Percentiles rank a stretch among this genome's conserved stretches.
Evolutionary conservation across 768 basidiomycete species (phyloP).

Genomic region (Phlebiopsis gigantea): DNA sequence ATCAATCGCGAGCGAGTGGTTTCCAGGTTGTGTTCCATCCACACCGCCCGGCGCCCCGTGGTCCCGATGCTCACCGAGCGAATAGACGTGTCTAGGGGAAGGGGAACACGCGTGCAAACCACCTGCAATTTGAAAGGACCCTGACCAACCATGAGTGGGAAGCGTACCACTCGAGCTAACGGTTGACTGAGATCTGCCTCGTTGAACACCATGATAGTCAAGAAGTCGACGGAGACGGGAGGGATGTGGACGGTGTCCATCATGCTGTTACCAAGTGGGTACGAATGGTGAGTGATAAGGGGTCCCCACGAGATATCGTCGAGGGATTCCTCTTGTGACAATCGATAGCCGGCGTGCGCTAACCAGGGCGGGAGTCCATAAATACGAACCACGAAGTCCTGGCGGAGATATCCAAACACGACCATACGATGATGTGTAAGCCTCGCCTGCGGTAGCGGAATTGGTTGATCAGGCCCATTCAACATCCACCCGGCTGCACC

Average conservation of each 20-base stretch:
- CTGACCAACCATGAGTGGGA: neutral
- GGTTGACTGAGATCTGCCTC: constrained; percentile 1
- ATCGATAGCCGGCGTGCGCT: neutral
- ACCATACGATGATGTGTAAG: constrained; percentile 27
- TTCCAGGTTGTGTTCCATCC: constrained; percentile 48
- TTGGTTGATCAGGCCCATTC: constrained; percentile 21
- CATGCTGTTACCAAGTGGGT: constrained; percentile 9
- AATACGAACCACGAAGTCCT: constrained; percentile 25
- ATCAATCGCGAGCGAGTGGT: constrained; percentile 43
- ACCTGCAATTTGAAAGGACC: neutral
- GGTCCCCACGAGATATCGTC: constrained; percentile 16
- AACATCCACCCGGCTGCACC: constrained; percentile 21
- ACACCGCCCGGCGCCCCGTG: constrained; percentile 44
- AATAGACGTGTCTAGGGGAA: constrained; percentile 19
- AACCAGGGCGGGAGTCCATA: constrained; percentile 25
- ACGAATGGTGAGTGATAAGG: constrained; percentile 13
- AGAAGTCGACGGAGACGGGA: constrained; percentile 13
- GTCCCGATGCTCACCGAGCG: constrained; percentile 25
- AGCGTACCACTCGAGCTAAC: neutral
- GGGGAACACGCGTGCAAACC: constrained; percentile 6
- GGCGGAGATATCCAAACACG: constrained; percentile 26
- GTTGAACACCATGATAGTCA: constrained; percentile 16
- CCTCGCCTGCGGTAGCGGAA: constrained; percentile 30
- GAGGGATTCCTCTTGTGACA: constrained; percentile 2
- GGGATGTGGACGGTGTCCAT: constrained; percentile 20